A percentile compares a stretch with the other conserved stretches of the same genome.
phyloP scores from a whole-genome alignment of 202 grass and related monocot species.

The Bolboschoenoplectus hybrid region DNA sequence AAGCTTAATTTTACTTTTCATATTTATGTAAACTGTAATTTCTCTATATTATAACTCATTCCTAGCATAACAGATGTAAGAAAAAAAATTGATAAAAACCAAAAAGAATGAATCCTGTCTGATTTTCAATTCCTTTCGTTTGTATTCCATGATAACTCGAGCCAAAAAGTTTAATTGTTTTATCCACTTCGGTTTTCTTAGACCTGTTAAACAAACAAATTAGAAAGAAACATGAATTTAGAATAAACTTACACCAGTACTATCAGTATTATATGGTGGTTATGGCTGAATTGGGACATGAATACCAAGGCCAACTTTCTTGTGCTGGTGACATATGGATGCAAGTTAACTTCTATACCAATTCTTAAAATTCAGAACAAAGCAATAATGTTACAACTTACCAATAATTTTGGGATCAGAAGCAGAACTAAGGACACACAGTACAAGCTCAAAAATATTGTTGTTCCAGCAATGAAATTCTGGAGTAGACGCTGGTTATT shows the following conservation, averaged over 20 bases:
- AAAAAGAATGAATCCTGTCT: background rate
- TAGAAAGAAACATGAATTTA: constrained; percentile 8
- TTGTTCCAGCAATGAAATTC: constrained; percentile 47
- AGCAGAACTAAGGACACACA: constrained; percentile 46
- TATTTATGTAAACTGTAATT: constrained; percentile 7
- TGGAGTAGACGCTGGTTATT: constrained; percentile 49
- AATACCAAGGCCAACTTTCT: background rate
- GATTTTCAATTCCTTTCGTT: constrained; percentile 2
- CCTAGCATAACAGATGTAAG: background rate
- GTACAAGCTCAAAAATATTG: constrained; percentile 43
- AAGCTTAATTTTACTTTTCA: background rate
- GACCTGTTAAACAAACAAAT: constrained; percentile 13
- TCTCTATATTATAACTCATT: constrained; percentile 2
- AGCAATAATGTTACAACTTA: constrained; percentile 29
- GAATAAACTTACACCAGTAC: background rate
- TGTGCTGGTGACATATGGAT: background rate
- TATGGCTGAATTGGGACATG: background rate
- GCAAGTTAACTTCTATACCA: background rate
- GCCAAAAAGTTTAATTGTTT: background rate
- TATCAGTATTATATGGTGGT: background rate
- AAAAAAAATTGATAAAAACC: background rate
- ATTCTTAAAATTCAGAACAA: background rate
- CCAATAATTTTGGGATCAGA: constrained; percentile 39
- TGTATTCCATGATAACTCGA: background rate
- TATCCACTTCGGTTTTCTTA: background rate